Evolutionary conservation across 768 basidiomycete genomes (phyloP).

Genomic region (Tremella mesenterica): DNA sequence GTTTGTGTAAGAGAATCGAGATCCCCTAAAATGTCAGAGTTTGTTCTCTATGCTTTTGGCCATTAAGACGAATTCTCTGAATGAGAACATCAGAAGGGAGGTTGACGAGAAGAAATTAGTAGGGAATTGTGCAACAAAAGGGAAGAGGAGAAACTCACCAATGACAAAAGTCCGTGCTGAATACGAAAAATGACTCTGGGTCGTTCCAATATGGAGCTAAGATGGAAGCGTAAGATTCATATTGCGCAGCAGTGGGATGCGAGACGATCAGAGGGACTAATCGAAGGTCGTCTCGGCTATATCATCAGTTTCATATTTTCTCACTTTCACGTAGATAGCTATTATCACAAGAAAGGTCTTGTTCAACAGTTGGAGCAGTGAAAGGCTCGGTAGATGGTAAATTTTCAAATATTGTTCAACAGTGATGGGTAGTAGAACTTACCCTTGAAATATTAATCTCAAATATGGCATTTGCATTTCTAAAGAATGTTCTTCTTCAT

Average conservation of each 20-base stretch:
- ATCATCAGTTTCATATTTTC: not conserved
- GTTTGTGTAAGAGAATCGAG: slow-evolving; percentile 38
- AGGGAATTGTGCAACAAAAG: not conserved
- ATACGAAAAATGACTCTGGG: slow-evolving; percentile 73
- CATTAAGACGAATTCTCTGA: too few relatives aligned
- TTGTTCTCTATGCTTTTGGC: too few relatives aligned
- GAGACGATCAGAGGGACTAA: slow-evolving; percentile 91
- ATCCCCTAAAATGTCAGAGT: slow-evolving; percentile 29
- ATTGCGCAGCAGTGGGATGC: slow-evolving; percentile 50
- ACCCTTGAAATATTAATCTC: slow-evolving; percentile 36
- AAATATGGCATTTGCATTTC: slow-evolving; percentile 88
- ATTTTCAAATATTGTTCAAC: not conserved
- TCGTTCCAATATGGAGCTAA: slow-evolving; percentile 71
- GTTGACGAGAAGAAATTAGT: not conserved
- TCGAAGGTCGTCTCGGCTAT: slow-evolving; percentile 53
- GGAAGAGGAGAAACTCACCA: slow-evolving; percentile 63
- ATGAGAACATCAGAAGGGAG: too few relatives aligned
- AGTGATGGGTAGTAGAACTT: slow-evolving; percentile 5
- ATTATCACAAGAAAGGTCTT: not conserved
- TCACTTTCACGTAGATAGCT: not conserved
- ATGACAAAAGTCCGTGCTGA: slow-evolving; percentile 97
- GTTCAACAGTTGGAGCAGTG: not conserved
- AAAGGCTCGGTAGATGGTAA: not conserved
- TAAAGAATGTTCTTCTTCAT: slow-evolving; percentile 92
- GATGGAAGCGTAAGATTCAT: slow-evolving; percentile 54